Conservation (phyloP, 495 filamentous ascomycete species). For the Talaromyces nanjingensis region DNA sequence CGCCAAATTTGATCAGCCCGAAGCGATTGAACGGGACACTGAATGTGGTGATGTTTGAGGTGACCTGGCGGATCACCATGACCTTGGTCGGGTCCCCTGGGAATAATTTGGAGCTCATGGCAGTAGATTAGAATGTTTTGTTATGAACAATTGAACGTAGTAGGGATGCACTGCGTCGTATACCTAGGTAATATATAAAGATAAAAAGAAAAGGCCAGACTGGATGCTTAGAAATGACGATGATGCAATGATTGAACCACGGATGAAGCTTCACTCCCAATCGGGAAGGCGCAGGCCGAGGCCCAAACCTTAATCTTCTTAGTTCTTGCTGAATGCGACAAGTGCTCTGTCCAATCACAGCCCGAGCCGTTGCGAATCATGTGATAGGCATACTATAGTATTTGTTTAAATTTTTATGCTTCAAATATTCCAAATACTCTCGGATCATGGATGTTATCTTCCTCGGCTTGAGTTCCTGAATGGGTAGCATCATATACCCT, state of each 20-base stretch:
- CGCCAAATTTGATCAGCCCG: conserved; percentile 73
- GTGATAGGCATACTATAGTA: neutral
- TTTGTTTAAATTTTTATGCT: neutral
- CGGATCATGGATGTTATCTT: neutral
- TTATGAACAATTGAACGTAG: neutral
- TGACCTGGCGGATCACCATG: conserved; percentile 82
- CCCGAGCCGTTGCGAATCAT: neutral
- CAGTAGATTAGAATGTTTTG: neutral
- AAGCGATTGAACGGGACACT: conserved; percentile 82
- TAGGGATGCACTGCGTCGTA: neutral
- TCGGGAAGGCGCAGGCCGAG: conserved; percentile 3
- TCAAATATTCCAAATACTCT: neutral
- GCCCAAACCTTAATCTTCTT: neutral
- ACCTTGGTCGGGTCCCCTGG: conserved; percentile 62
- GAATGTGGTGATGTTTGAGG: conserved; percentile 71
- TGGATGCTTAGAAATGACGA: neutral
- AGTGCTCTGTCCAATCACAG: neutral
- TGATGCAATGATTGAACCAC: neutral
- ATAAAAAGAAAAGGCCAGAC: neutral
- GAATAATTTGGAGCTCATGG: conserved; percentile 39
- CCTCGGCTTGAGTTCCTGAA: neutral
- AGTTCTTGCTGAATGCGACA: neutral
- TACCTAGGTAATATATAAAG: neutral
- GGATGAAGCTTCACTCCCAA: neutral
- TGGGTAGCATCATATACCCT: neutral